Conservation (phyloP, 768 basidiomycete species). For the Panaeolus papilionaceus region DNA sequence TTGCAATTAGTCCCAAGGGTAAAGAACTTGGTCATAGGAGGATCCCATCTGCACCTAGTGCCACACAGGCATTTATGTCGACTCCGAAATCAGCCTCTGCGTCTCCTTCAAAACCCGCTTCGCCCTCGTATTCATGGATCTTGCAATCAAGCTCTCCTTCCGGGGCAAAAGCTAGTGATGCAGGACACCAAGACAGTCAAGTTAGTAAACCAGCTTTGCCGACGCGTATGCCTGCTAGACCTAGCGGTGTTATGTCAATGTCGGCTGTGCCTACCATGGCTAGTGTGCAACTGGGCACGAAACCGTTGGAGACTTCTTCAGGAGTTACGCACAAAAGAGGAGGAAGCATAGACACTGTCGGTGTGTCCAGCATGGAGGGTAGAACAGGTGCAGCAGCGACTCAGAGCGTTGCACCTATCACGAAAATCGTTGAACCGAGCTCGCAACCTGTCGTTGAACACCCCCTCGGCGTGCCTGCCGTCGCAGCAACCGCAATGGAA, state of each 20-base stretch:
- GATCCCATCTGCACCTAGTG: not conserved
- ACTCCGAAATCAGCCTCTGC: not conserved
- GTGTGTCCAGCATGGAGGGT: not conserved
- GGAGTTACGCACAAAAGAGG: not conserved
- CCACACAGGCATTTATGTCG: not conserved
- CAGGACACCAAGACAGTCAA: not conserved
- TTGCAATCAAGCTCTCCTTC: not conserved
- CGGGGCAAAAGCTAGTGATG: not conserved
- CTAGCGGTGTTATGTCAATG: not conserved
- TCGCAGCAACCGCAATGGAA: not conserved
- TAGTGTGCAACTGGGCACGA: not conserved
- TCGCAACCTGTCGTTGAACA: not conserved
- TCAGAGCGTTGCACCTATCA: not conserved
- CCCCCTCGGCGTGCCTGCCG: not conserved
- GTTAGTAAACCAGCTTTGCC: not conserved
- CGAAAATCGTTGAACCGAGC: not conserved
- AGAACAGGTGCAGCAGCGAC: not conserved
- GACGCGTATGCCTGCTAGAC: not conserved
- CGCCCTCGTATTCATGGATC: not conserved
- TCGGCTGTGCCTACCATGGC: not conserved
- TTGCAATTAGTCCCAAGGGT: not conserved
- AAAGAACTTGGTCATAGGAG: not conserved
- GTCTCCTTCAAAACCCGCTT: not conserved
- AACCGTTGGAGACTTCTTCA: not conserved
- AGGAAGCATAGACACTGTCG: not conserved